Evolutionary conservation across 176 grass and related monocot genomes (phyloP), one percentile per base, ranked within the genome.

Genomic region (Leersia perrieri): DNA sequence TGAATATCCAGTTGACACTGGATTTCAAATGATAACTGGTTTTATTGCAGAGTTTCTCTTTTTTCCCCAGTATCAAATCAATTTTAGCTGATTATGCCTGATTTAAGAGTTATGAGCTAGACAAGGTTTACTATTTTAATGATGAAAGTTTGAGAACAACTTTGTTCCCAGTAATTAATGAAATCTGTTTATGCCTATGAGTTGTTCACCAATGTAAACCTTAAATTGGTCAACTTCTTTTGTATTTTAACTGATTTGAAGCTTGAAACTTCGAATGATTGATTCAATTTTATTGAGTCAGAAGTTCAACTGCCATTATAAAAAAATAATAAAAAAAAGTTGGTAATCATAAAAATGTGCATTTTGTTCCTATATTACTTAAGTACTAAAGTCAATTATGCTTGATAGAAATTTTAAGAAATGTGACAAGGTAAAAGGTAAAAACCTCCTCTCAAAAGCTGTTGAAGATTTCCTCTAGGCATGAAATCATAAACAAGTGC

Each of bases 401-500:
- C 2, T 70, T 80, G 33, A 60, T 41, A 60, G 33, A 79, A 69
- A 70, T 15, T 11, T 3, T 30, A 39, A 29, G 32, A 80, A 27
- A 75, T 57, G 33, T 70, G 60, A 57, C 9, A 4, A 25, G 1
- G 22, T 1, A 23, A 58, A 58, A 1, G 8, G 28, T 13, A 5
- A 11, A n/a, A 30, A 81, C 78, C 78, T 60, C 87, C 82, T 85
- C 76, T 76, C 30, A 89, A 27, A 63, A 80, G 39, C 44, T 89
- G 68, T 30, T 85, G 76, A 84, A 89, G 87, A 61, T 79, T 85
- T 63, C 81, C 87, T 80, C 63, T 66, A 28, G 87, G 51, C 87
- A 89, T 89, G 82, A 69, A 89, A 9, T 76, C 76, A 63, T 85
- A 89, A 10, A 80, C 66, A 20, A 85, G 82, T 20, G 87, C 87